Percentiles rank a stretch among this genome's conserved stretches.
phyloP scores from a whole-genome alignment of 306 rosid genomes.

The Castanopsis chinensis region DNA sequence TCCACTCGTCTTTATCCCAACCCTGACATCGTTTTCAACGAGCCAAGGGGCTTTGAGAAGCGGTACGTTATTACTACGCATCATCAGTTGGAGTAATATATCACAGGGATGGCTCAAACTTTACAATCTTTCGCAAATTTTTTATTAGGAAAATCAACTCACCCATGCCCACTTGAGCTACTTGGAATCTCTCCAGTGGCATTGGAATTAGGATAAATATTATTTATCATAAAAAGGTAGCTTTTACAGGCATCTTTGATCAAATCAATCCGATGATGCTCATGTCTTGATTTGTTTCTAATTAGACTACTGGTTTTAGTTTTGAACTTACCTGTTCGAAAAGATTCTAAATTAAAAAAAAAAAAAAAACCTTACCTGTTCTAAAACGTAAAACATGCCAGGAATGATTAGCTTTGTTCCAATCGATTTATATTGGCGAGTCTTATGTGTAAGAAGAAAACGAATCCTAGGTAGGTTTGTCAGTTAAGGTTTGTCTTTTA shows the following conservation, averaged over 20 bases:
- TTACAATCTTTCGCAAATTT: too few relatives aligned
- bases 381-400: neutral
- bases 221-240: neutral
- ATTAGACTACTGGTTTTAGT: neutral
- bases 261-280: conserved; percentile 43
- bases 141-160: too few relatives aligned
- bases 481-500: neutral
- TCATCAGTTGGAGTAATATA: too few relatives aligned
- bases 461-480: neutral
- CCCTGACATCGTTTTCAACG: too few relatives aligned
- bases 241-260: conserved; percentile 14
- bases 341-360: neutral
- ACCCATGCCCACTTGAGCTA: neutral
- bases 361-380: neutral
- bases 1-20: too few relatives aligned
- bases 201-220: neutral
- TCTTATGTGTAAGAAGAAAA: neutral
- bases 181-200: neutral
- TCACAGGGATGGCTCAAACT: too few relatives aligned
- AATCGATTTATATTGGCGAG: neutral
- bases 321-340: too few relatives aligned
- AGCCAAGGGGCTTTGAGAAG: too few relatives aligned
- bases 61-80: too few relatives aligned
- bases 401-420: neutral
- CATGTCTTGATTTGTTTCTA: conserved; percentile 34